Conservation (phyloP, 306 rosid species). For the Alnus rubra region DNA sequence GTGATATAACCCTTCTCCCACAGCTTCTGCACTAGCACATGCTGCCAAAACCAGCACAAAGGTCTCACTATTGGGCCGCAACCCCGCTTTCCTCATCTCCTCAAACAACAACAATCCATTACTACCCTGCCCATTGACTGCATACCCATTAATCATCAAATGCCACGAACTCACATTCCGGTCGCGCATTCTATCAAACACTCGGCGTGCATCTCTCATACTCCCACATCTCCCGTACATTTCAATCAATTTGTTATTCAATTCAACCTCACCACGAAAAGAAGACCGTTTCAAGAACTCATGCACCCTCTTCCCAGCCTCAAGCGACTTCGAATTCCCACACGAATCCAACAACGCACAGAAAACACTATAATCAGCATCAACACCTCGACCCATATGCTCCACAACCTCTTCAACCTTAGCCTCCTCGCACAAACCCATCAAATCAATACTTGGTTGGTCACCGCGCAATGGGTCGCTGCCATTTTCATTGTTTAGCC, state of each 20-base stretch:
- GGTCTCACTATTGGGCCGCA: slow-evolving; percentile 49
- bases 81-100: slow-evolving; percentile 52
- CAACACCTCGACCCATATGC: slow-evolving; percentile 56
- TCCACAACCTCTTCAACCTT: slow-evolving; percentile 59
- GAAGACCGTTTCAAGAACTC: slow-evolving; percentile 46
- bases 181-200: slow-evolving; percentile 75
- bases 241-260: slow-evolving; percentile 50
- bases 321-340: slow-evolving; percentile 42
- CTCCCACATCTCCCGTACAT: slow-evolving; percentile 60
- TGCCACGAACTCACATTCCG: slow-evolving; percentile 56
- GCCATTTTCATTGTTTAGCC: slow-evolving; percentile 29
- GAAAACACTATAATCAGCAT: slow-evolving; percentile 60
- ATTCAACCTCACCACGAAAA: slow-evolving; percentile 50
- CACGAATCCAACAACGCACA: slow-evolving; percentile 55
- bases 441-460: slow-evolving; percentile 43
- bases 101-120: slow-evolving; percentile 61
- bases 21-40: slow-evolving; percentile 61
- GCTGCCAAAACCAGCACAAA: slow-evolving; percentile 61
- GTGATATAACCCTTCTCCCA: slow-evolving; percentile 53
- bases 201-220: slow-evolving; percentile 61
- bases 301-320: slow-evolving; percentile 54
- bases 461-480: slow-evolving; percentile 12
- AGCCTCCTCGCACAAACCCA: slow-evolving; percentile 59
- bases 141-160: slow-evolving; percentile 63
- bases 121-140: slow-evolving; percentile 49